A percentile compares a stretch with the other conserved stretches of the same genome.
These are phyloP conservation scores for Penicillium arizonense DNA, from an alignment of 495 filamentous ascomycete genomes.

Conservation along the genomic window DNA sequence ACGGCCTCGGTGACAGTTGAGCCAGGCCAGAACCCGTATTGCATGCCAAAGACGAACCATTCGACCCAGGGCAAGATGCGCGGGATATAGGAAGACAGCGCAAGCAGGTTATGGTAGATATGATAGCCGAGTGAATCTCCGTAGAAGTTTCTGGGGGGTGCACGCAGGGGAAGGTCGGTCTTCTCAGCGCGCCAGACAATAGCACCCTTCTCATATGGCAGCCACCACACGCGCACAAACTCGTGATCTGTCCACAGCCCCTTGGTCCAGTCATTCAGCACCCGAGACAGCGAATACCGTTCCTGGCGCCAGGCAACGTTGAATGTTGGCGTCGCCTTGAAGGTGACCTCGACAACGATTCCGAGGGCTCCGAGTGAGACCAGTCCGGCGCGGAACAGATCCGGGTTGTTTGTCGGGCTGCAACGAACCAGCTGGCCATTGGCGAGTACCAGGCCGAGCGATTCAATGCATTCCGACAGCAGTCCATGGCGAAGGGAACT, in stretches of 20 bases:
- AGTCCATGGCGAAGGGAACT: conserved; percentile 81
- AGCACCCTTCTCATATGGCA: conserved; percentile 82
- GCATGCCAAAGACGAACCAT: conserved; percentile 92
- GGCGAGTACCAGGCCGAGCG: conserved; percentile 76
- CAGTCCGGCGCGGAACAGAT: conserved; percentile 85
- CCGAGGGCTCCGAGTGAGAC: conserved; percentile 87
- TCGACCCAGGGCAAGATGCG: conserved; percentile 81
- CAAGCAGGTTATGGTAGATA: conserved; percentile 86
- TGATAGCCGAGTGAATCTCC: conserved; percentile 78
- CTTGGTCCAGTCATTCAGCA: conserved; percentile 70
- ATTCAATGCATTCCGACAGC: conserved; percentile 69
- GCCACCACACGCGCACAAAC: conserved; percentile 95
- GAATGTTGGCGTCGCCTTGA: conserved; percentile 72
- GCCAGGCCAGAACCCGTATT: conserved; percentile 78
- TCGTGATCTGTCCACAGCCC: conserved; percentile 80
- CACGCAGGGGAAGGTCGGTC: conserved; percentile 53
- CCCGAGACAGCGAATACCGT: conserved; percentile 61
- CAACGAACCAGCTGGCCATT: conserved; percentile 76
- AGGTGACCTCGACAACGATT: conserved; percentile 84
- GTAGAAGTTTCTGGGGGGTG: conserved; percentile 65
- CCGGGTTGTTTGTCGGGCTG: conserved; percentile 64
- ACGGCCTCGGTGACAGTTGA: conserved; percentile 66
- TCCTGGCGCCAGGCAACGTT: conserved; percentile 84
- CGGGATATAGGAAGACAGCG: conserved; percentile 73
- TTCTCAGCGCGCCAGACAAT: conserved; percentile 86